These are phyloP conservation scores for Aspergillus novofumigatus DNA, from an alignment of 2,329 filamentous ascomycete genomes.

Conservation along the genomic window DNA sequence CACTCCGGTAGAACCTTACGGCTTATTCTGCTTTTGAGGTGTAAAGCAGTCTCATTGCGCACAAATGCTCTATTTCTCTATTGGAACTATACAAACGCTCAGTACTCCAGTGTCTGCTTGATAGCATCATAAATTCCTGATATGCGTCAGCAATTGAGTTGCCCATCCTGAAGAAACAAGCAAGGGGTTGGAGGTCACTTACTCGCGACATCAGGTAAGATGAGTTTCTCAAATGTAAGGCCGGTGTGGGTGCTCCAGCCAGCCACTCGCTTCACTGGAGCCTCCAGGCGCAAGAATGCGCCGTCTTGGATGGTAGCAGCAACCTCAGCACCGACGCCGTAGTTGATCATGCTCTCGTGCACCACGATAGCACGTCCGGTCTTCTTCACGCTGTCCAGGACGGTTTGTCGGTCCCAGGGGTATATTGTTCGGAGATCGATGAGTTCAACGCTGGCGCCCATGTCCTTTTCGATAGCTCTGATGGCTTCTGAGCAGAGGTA, in stretches of 20 bases:
- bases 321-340: slow-evolving; percentile 82
- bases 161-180: neutral
- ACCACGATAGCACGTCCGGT: slow-evolving; percentile 84
- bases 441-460: slow-evolving; percentile 73
- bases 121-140: slow-evolving; percentile 69
- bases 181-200: slow-evolving; percentile 43
- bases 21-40: neutral
- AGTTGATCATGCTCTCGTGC: slow-evolving; percentile 88
- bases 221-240: slow-evolving; percentile 72
- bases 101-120: slow-evolving; percentile 64
- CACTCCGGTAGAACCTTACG: neutral
- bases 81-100: slow-evolving; percentile 17
- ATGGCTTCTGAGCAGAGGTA: slow-evolving; percentile 80
- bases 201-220: slow-evolving; percentile 83
- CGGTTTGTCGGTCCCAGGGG: slow-evolving; percentile 80
- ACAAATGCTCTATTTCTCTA: neutral
- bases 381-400: slow-evolving; percentile 78
- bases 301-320: slow-evolving; percentile 84
- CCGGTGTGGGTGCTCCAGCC: slow-evolving; percentile 88
- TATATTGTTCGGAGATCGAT: slow-evolving; percentile 87
- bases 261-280: slow-evolving; percentile 77
- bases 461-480: slow-evolving; percentile 67
- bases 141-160: slow-evolving; percentile 2
- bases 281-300: slow-evolving; percentile 78
- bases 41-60: neutral